Conservation (phyloP, 495 filamentous ascomycete genomes). For the Neurospora sp. region DNA sequence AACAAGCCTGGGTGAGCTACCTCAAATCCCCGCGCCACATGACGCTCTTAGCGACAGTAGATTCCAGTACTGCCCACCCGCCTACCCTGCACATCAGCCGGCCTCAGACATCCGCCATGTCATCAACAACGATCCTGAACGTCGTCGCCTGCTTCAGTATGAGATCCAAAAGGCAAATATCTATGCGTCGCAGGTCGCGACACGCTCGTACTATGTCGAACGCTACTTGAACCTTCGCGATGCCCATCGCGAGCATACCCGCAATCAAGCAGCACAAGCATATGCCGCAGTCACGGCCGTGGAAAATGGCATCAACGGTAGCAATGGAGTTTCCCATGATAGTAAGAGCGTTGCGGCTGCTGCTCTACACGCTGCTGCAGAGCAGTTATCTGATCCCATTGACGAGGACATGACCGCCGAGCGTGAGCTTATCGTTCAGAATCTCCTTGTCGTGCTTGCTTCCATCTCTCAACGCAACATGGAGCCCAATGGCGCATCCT, state of each 20-base stretch:
- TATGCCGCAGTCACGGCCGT: conserved; percentile 4
- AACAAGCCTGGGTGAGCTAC: not conserved
- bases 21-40: conserved; percentile 6
- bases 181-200: conserved; percentile 61
- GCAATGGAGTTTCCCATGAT: conserved; percentile 2
- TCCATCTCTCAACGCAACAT: conserved; percentile 70
- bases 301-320: conserved; percentile 13
- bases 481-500: conserved; percentile 68
- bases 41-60: not conserved
- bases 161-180: conserved; percentile 84
- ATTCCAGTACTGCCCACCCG: conserved; percentile 28
- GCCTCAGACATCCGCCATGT: conserved; percentile 28
- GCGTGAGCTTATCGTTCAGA: conserved; percentile 63
- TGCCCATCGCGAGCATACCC: conserved; percentile 30
- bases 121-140: conserved; percentile 22
- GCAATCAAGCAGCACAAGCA: conserved; percentile 9
- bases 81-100: conserved; percentile 20
- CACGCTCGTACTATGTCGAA: conserved; percentile 70
- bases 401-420: conserved; percentile 52
- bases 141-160: conserved; percentile 52
- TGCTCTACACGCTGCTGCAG: conserved; percentile 12
- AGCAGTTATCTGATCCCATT: conserved; percentile 24
- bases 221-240: conserved; percentile 63
- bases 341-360: conserved; percentile 16
- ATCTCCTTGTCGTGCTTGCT: conserved; percentile 56